Evolutionary conservation across 352 stramenopile genomes (phyloP), one percentile per base, ranked within the genome.

Genomic region (Elongisporangium anandrum): DNA sequence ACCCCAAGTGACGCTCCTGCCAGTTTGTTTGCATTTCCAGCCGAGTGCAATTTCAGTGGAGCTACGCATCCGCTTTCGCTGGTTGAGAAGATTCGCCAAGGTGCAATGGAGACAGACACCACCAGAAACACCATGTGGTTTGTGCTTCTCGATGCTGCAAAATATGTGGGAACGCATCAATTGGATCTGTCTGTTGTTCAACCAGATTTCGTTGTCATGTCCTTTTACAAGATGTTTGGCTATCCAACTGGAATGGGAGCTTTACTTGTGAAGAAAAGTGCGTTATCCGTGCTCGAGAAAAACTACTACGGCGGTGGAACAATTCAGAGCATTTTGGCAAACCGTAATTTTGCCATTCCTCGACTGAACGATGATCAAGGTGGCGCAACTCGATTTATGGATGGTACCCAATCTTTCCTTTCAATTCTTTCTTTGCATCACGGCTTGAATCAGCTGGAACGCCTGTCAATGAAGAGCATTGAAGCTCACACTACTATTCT

Each of bases 201-300:
- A 19, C 75, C 81, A 0, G 85, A 94, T 59, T 92, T 94, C 34
- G 75, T 91, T 0, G 70, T 73, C 26, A 47, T 92, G 24, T 92
- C 80, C n/a, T 94, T 94, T 50, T 94, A 94, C 74, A 94, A 92
- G 55, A 68, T 94, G 49, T 90, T 92, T 52, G 85, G 85, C 7
- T 92, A 87, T 49, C 84, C 84, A 0, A 90, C 81, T 0, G 84
- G 84, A 0, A 55, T 90, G 20, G 84, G 84, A 2, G 81, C 79
- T 0, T 53, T 94, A n/a, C 26, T 94, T 0, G 70, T 88, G 12
- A 63, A 73, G 22, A 84, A 74, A 54, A 54, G 24, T 13, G 69
- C 67, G 0, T 19, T 87, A 17, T 62, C 59, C 5, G 57, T 68
- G 19, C 68, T 94, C 9, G 64, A 66, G 45, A 88, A 88, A 50